These are phyloP conservation scores for Pythium monospermum DNA, from an alignment of 352 stramenopile species.

Conservation along the genomic window DNA sequence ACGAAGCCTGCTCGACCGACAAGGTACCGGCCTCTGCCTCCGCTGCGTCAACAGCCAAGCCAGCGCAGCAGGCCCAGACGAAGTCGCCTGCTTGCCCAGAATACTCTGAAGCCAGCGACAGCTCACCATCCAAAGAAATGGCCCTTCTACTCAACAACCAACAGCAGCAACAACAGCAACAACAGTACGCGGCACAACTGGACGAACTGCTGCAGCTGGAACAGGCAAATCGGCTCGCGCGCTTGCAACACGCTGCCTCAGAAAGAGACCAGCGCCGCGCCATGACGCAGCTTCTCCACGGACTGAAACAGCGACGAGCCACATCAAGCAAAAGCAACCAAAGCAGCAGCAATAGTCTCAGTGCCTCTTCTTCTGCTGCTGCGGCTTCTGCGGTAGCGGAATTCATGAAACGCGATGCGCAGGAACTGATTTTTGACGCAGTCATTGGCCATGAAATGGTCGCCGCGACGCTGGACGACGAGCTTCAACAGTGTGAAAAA, in stretches of 20 bases:
- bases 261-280: constrained; percentile 53
- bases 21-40: constrained; percentile 3
- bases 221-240: constrained; percentile 38
- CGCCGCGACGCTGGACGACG: constrained; percentile 46
- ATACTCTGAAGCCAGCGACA: constrained; percentile 1
- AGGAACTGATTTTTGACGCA: constrained; percentile 60
- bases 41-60: constrained; percentile 14
- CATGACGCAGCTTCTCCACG: constrained; percentile 43
- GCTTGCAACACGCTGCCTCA: constrained; percentile 50
- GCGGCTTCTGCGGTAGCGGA: constrained; percentile 6
- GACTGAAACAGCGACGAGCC: constrained; percentile 14
- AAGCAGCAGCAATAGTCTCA: too few relatives aligned
- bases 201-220: constrained; percentile 48
- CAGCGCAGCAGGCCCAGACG: too few relatives aligned
- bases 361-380: constrained; percentile 14
- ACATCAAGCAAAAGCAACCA: too few relatives aligned
- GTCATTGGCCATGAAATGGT: constrained; percentile 71
- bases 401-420: constrained; percentile 21
- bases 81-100: constrained; percentile 14
- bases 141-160: too few relatives aligned
- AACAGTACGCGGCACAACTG: constrained; percentile 34
- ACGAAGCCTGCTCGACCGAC: constrained; percentile 40
- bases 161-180: background rate
- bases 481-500: constrained; percentile 34
- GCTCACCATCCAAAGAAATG: background rate